Conservation (phyloP, 1,284 basidiomycete genomes). For the Golubevia sp. region DNA sequence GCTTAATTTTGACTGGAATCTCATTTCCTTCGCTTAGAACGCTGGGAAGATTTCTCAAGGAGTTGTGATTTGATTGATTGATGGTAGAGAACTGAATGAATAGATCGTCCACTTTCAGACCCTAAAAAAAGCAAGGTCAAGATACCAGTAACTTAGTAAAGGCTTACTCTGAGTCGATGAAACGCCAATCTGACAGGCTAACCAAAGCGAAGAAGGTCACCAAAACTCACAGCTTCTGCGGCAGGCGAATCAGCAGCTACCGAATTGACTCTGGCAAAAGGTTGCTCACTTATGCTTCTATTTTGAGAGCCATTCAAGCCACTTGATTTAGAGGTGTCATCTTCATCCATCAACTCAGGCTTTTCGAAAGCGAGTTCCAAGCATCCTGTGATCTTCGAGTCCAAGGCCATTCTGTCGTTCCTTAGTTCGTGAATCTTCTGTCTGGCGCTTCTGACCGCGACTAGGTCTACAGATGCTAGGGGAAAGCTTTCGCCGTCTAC, state of each 20-base stretch:
- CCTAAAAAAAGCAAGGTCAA: too few species aligned
- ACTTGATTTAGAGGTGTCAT: neutral
- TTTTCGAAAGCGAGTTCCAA: constrained; percentile 30
- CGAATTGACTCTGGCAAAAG: constrained; percentile 30
- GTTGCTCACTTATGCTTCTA: neutral
- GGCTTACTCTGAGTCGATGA: too few species aligned
- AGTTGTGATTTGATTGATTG: constrained; percentile 8
- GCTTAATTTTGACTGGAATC: constrained; percentile 12
- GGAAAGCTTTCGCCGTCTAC: constrained; percentile 42
- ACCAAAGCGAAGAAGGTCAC: too few species aligned
- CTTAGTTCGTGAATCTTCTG: constrained; percentile 29
- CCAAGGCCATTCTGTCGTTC: constrained; percentile 30
- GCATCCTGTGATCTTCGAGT: constrained; percentile 19
- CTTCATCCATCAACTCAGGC: neutral
- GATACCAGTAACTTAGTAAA: too few species aligned
- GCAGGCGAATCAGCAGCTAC: constrained; percentile 29
- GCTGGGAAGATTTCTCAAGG: constrained; percentile 19
- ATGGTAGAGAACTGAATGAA: constrained; percentile 23
- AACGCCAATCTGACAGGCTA: too few species aligned
- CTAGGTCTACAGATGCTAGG: constrained; percentile 29
- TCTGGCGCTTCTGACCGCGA: constrained; percentile 33
- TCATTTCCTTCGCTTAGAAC: constrained; percentile 17
- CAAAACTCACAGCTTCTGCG: constrained; percentile 12
- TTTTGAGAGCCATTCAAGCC: neutral
- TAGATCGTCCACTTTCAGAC: constrained; percentile 18